Evolutionary conservation across 2,329 filamentous ascomycete genomes (phyloP).

Genomic region (Lasiodiplodia theobromae): DNA sequence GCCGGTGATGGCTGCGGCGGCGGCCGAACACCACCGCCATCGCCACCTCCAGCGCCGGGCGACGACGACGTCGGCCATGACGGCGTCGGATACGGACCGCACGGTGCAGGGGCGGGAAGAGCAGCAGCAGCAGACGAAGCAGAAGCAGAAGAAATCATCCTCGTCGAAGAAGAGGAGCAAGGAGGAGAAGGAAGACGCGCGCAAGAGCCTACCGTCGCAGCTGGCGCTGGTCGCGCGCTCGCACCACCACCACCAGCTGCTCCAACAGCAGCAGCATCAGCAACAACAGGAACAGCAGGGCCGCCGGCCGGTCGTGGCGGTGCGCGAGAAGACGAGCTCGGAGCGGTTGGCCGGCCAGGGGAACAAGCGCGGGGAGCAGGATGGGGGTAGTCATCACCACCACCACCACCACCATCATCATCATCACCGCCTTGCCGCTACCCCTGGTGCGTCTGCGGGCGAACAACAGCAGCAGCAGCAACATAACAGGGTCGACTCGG

Average conservation of each 20-base stretch:
- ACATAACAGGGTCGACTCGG: conserved; percentile 25
- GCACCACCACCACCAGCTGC: background rate
- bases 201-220: background rate
- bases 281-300: too few species aligned
- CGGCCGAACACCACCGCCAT: background rate
- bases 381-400: background rate
- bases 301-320: background rate
- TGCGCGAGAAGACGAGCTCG: conserved; percentile 17
- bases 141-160: background rate
- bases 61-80: background rate
- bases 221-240: background rate
- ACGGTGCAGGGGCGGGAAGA: background rate
- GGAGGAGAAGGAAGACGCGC: background rate
- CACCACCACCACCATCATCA: background rate
- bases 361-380: conserved; percentile 3
- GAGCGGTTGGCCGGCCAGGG: conserved; percentile 29
- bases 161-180: background rate
- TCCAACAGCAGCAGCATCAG: background rate
- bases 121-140: background rate
- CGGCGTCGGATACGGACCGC: background rate
- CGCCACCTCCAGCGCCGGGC: background rate
- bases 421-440: too few species aligned
- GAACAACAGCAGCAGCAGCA: background rate
- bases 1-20: background rate
- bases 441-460: too few species aligned